phyloP scores from a whole-genome alignment of 495 filamentous ascomycete species.

The Penicillium roqueforti region DNA sequence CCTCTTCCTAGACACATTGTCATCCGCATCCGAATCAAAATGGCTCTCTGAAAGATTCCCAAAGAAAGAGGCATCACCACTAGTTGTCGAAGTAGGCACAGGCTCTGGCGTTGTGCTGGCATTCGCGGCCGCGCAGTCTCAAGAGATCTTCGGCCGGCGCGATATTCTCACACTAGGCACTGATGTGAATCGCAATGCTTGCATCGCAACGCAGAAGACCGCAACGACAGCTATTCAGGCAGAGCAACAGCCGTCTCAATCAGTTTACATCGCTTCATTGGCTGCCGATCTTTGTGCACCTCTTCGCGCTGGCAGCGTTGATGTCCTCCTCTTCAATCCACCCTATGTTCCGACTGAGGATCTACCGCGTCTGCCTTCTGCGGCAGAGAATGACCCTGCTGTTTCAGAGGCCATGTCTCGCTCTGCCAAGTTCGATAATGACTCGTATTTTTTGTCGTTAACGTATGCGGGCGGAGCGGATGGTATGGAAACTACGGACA shows the following conservation, averaged over 20 bases:
- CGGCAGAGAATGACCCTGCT: slow-evolving; percentile 22
- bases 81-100: slow-evolving; percentile 81
- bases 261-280: slow-evolving; percentile 54
- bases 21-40: slow-evolving; percentile 61
- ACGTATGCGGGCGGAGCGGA: slow-evolving; percentile 84
- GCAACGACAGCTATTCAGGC: slow-evolving; percentile 50
- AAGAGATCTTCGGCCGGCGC: slow-evolving; percentile 63
- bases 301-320: slow-evolving; percentile 54
- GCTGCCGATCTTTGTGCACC: slow-evolving; percentile 62
- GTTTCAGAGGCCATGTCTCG: slow-evolving; percentile 18
- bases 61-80: slow-evolving; percentile 34
- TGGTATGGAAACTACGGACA: slow-evolving; percentile 89
- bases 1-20: slow-evolving; percentile 88
- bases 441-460: slow-evolving; percentile 76
- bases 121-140: slow-evolving; percentile 74
- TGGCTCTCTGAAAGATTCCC: slow-evolving; percentile 63
- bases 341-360: slow-evolving; percentile 86
- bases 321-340: slow-evolving; percentile 92
- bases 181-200: slow-evolving; percentile 81
- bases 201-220: slow-evolving; percentile 61
- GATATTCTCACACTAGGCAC: slow-evolving; percentile 69
- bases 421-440: slow-evolving; percentile 54
- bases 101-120: slow-evolving; percentile 89
- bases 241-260: slow-evolving; percentile 17
- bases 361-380: slow-evolving; percentile 51